Evolutionary conservation across 805 yeast genomes (phyloP).

Genomic region (Monosporozyma solicola): DNA sequence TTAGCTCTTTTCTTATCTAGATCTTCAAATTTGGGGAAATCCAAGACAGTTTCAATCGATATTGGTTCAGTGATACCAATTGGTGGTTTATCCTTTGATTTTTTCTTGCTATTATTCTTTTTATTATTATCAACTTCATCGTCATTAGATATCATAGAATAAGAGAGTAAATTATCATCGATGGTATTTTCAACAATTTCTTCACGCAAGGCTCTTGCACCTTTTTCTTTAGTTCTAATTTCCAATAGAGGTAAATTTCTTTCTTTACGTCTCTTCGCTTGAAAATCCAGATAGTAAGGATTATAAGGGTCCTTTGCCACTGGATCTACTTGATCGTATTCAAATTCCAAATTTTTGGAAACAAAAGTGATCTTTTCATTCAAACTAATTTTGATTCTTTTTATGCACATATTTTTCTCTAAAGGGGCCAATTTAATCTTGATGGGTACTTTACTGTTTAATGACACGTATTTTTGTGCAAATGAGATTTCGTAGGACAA

Average conservation of each 20-base stretch:
- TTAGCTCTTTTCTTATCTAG: constrained; percentile 21
- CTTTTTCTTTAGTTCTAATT: constrained; percentile 47
- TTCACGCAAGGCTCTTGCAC: constrained; percentile 49
- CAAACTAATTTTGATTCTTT: constrained; percentile 56
- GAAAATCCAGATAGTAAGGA: constrained; percentile 30
- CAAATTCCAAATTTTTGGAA: constrained; percentile 46
- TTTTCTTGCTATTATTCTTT: constrained; percentile 14
- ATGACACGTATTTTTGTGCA: constrained; percentile 59
- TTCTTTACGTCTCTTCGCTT: constrained; percentile 35
- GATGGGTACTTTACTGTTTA: constrained; percentile 52
- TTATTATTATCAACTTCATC: background rate
- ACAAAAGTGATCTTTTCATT: constrained; percentile 60
- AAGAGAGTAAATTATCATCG: constrained; percentile 52
- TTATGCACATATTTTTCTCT: constrained; percentile 51
- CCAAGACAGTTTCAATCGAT: constrained; percentile 22
- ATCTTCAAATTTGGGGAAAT: constrained; percentile 27
- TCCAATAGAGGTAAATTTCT: constrained; percentile 54
- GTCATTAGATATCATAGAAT: constrained; percentile 28
- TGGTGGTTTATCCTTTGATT: constrained; percentile 24
- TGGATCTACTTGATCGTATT: constrained; percentile 44
- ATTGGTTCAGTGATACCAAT: constrained; percentile 23
- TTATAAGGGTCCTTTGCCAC: constrained; percentile 29
- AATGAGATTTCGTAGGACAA: constrained; percentile 63
- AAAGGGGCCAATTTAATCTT: constrained; percentile 62
- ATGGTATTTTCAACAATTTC: constrained; percentile 43